Conservation (phyloP, 73 alveolate genomes). For the Stentor coeruleus region DNA sequence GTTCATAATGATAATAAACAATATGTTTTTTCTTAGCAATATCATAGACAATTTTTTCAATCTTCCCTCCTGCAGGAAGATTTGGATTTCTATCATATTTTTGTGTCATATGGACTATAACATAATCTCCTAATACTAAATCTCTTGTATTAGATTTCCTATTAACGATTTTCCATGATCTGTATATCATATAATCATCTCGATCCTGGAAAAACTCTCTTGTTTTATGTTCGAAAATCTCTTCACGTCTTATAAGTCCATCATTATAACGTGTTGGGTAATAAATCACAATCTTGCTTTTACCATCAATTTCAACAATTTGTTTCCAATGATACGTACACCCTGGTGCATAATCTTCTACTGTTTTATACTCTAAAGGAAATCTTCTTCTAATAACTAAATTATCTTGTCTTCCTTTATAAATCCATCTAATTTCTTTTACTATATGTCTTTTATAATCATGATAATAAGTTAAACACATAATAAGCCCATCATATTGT, state of each 20-base stretch:
- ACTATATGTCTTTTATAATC: conserved; percentile 74
- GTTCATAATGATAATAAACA: conserved; percentile 46
- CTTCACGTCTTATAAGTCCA: conserved; percentile 85
- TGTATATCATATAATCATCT: conserved; percentile 74
- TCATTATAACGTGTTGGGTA: conserved; percentile 83
- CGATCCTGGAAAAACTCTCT: conserved; percentile 74
- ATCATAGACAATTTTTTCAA: too few species aligned
- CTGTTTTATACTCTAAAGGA: conserved; percentile 78
- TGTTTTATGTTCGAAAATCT: conserved; percentile 79
- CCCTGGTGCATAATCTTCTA: conserved; percentile 85
- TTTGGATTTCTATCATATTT: conserved; percentile 59
- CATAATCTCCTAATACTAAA: conserved; percentile 37
- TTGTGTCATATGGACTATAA: conserved; percentile 61
- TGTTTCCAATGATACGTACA: conserved; percentile 75
- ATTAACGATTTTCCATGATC: conserved; percentile 57
- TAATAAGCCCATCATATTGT: conserved; percentile 80
- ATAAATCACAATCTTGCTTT: conserved; percentile 56
- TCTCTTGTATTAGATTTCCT: conserved; percentile 26
- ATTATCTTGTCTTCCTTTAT: conserved; percentile 77
- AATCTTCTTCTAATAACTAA: conserved; percentile 66
- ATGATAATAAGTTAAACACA: conserved; percentile 63
- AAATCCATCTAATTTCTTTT: conserved; percentile 62
- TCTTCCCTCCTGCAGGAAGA: conserved; percentile 65
- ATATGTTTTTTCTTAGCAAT: too few species aligned
- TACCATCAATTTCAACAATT: conserved; percentile 73